Percentiles rank a stretch among this genome's conserved stretches.
Conservation (phyloP, 805 yeast genomes). For the Nakazawaea populi region DNA sequence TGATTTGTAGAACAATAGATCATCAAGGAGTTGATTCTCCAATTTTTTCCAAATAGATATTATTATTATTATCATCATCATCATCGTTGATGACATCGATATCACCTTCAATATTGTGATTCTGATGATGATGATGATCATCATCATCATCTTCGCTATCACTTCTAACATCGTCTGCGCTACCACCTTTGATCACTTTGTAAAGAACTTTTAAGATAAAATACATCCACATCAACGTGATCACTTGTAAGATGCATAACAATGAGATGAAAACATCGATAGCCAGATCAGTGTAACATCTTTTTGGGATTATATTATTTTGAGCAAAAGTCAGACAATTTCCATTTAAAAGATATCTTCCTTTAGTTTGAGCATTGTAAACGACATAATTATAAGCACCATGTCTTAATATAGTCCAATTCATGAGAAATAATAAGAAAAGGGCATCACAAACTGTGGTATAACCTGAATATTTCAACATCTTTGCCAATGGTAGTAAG, state of each 20-base stretch:
- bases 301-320: slow-evolving; percentile 23
- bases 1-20: too few species aligned
- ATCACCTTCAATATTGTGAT: too few species aligned
- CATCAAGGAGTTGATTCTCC: too few species aligned
- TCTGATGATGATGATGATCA: too few species aligned
- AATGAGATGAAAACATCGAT: slow-evolving; percentile 46
- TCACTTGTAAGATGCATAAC: slow-evolving; percentile 58
- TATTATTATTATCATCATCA: too few species aligned
- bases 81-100: too few species aligned
- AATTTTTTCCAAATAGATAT: too few species aligned
- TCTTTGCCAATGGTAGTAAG: slow-evolving; percentile 64
- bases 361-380: slow-evolving; percentile 48
- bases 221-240: slow-evolving; percentile 69
- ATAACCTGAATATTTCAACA: slow-evolving; percentile 67
- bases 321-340: slow-evolving; percentile 27
- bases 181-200: slow-evolving; percentile 62
- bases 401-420: slow-evolving; percentile 74
- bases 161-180: slow-evolving; percentile 85
- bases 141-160: slow-evolving; percentile 57
- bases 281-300: slow-evolving; percentile 45
- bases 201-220: slow-evolving; percentile 66
- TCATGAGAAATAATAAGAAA: slow-evolving; percentile 59
- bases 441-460: slow-evolving; percentile 55
- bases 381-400: slow-evolving; percentile 64
- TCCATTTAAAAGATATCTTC: slow-evolving; percentile 38